These are phyloP conservation scores for Sisymbrium altissimum DNA, from an alignment of 345 rosid species.

Conservation along the genomic window DNA sequence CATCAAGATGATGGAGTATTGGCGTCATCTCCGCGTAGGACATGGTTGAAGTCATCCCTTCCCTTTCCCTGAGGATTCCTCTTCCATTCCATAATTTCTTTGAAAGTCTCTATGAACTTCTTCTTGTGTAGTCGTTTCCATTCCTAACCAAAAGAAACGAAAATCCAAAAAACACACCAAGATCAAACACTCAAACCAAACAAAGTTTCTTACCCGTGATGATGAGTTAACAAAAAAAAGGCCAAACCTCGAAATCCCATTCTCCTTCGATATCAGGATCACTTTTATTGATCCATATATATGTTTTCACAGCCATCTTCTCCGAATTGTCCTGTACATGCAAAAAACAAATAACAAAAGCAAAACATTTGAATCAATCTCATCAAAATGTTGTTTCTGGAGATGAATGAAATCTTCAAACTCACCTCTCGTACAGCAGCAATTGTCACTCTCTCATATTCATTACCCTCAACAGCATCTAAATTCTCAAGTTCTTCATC, in stretches of 20 bases:
- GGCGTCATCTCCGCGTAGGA: background rate
- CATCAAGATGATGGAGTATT: background rate
- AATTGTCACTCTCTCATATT: conserved; percentile 57
- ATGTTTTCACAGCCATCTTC: conserved; percentile 51
- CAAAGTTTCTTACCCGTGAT: background rate
- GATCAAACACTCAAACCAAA: background rate
- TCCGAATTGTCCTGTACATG: conserved; percentile 49
- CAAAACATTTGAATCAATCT: background rate
- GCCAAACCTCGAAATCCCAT: conserved; percentile 78
- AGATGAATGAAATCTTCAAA: conserved; percentile 3
- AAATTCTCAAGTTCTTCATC: conserved; percentile 52
- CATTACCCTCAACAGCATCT: conserved; percentile 69
- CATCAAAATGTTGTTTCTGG: background rate
- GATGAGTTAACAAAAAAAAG: background rate
- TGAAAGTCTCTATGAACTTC: conserved; percentile 51
- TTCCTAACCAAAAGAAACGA: conserved; percentile 39
- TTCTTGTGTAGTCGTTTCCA: conserved; percentile 58
- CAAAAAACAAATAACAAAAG: background rate
- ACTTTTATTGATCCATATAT: conserved; percentile 53
- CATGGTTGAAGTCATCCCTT: conserved; percentile 30
- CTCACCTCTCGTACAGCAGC: conserved; percentile 49
- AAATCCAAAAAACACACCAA: background rate
- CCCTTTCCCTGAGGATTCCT: conserved; percentile 57
- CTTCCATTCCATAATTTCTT: conserved; percentile 48
- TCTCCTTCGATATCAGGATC: conserved; percentile 79